Evolutionary conservation across 192 early-diverging fungal species (phyloP), one percentile per base, ranked within the genome.

Genomic region (Phycomyces blakesleeanus): DNA sequence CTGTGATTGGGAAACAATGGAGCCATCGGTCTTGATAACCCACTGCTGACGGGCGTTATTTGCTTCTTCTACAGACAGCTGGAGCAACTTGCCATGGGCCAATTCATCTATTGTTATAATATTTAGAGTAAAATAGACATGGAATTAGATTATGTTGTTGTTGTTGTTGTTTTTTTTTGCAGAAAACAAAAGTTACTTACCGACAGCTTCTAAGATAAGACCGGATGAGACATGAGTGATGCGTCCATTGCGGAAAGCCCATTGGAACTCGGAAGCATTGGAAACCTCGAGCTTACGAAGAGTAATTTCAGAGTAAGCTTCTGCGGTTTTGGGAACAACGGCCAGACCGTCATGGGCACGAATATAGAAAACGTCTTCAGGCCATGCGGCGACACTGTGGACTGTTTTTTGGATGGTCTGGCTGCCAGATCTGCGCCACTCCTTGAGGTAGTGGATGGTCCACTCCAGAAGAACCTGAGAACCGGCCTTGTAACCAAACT

Each of bases 201-300:
- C 66, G 49, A 54, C 21, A 51, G 54, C 51, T 49, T 56, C 59
- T 27, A 69, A 27, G 22, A 69, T 60, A 11, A 69, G 60, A n/a
- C 67, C 67, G 16, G 60, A 62, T 40, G 67, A 59, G 27, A 54
- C 51, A 25, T 69, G 67, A 40, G 62, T 59, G n/a, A 69, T 59
- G 41, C 55, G 55, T 15, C 55, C 53, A 24, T 69, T 69, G 24
- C 42, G 61, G 42, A 55, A 69, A n/a, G 22, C 25, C 67, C 67
- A 69, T 20, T 51, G 61, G 55, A 63, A 69, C 12, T 25, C 10
- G n/a, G 39, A 21, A 57, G 37, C 24, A 51, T 57, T 25, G 29
- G 61, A 26, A 15, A 41, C 20, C 42, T 55, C 52, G 20, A 69
- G 49, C 21, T 55, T 56, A 16, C 37, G 52, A 27, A 63, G 37